phyloP scores from a whole-genome alignment of 225 moss, liverwort and hornwort species.

The Asterella californica region DNA sequence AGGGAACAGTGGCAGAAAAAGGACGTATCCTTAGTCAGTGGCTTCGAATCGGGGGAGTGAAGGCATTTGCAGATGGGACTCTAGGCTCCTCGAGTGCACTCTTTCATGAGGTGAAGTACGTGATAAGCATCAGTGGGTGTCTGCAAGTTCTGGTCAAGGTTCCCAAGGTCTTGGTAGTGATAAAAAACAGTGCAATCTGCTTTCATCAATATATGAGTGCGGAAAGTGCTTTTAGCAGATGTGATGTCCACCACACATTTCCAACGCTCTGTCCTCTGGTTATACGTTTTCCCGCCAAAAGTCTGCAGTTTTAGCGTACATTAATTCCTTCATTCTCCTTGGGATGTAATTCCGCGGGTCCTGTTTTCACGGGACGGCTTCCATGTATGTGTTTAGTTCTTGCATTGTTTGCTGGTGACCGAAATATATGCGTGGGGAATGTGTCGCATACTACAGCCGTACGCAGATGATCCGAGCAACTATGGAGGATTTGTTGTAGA shows the following conservation, averaged over 20 bases:
- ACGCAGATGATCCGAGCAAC: conserved; percentile 64
- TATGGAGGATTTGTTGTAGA: conserved; percentile 59
- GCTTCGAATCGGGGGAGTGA: conserved; percentile 79
- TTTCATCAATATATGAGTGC: no score
- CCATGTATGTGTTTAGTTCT: no score
- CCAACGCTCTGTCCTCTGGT: no score
- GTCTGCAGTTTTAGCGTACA: no score
- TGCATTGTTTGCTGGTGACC: no score
- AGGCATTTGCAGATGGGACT: conserved; percentile 86
- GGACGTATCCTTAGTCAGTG: conserved; percentile 65
- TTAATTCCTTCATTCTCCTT: no score
- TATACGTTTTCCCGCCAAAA: background rate
- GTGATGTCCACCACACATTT: no score
- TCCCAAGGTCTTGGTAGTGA: background rate
- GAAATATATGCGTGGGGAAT: background rate
- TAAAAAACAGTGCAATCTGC: background rate
- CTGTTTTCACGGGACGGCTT: no score
- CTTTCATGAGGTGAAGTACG: conserved; percentile 62
- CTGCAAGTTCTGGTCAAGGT: background rate
- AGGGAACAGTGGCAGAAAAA: conserved; percentile 66
- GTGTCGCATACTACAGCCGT: conserved; percentile 42
- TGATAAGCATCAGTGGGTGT: background rate
- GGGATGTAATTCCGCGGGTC: no score
- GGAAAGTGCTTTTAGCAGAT: no score
- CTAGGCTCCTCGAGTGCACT: conserved; percentile 73